Percentiles rank a stretch among this genome's conserved stretches.
phyloP scores from a whole-genome alignment of 2,329 filamentous ascomycete species.

The Epichloe hybrida region DNA sequence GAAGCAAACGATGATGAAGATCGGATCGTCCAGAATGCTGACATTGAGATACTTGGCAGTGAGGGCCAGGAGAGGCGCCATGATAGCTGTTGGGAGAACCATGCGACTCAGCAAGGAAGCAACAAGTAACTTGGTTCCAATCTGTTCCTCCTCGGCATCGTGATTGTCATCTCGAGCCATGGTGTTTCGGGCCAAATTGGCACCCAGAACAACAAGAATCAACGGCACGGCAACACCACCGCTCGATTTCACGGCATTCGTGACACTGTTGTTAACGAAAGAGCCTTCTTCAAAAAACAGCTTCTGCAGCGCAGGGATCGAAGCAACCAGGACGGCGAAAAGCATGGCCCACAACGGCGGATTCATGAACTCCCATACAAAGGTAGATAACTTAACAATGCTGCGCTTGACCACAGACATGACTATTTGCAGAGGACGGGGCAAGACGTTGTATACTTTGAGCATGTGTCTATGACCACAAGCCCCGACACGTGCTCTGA shows the following conservation, averaged over 20 bases:
- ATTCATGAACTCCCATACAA: conserved; percentile 93
- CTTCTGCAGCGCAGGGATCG: conserved; percentile 66
- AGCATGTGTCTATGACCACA: conserved; percentile 11
- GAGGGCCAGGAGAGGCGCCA: conserved; percentile 79
- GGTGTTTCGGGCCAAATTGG: conserved; percentile 87
- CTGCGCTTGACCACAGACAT: conserved; percentile 19
- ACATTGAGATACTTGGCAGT: conserved; percentile 83
- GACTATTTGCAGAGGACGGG: conserved; percentile 24
- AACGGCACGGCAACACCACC: conserved; percentile 87
- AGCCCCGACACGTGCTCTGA: conserved; percentile 18
- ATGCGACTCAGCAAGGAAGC: conserved; percentile 81
- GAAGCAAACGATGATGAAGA: conserved; percentile 97
- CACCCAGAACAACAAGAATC: conserved; percentile 88
- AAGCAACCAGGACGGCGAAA: conserved; percentile 77
- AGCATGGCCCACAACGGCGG: conserved; percentile 97
- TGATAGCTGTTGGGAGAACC: conserved; percentile 80
- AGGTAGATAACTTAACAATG: conserved; percentile 38
- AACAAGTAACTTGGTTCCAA: conserved; percentile 65
- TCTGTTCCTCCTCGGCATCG: conserved; percentile 56
- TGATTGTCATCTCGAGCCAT: conserved; percentile 50
- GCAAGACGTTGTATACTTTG: conserved; percentile 25
- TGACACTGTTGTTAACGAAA: conserved; percentile 87
- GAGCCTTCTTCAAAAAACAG: conserved; percentile 82
- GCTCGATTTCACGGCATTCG: conserved; percentile 70
- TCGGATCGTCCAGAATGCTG: conserved; percentile 92